phyloP scores from a whole-genome alignment of 208 protist species.

The Wallacemonas sp. region DNA sequence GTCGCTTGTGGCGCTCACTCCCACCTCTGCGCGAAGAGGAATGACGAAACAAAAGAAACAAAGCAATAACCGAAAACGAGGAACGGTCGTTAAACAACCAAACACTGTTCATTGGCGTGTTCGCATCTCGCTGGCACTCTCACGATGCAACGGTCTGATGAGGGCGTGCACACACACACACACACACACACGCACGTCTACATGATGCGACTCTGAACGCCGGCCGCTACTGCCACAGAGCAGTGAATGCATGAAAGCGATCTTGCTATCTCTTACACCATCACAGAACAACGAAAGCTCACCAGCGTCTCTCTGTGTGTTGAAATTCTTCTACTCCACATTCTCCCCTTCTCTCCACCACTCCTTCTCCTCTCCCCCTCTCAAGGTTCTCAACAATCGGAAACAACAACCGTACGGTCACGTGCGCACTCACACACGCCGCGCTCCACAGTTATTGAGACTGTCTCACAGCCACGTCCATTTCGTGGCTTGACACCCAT shows the following conservation, averaged over 20 bases:
- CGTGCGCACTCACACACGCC: background rate
- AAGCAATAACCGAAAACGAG: background rate
- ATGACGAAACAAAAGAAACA: too few relatives aligned
- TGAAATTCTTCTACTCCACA: background rate
- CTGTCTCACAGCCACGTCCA: too few relatives aligned
- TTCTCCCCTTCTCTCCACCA: constrained; percentile 14
- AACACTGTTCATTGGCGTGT: too few relatives aligned
- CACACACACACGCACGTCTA: background rate
- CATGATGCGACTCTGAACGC: too few relatives aligned
- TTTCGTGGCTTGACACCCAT: too few relatives aligned
- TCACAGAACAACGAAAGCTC: background rate
- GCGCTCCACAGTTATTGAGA: too few relatives aligned
- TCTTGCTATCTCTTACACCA: background rate
- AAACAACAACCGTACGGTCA: background rate
- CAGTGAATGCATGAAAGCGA: background rate
- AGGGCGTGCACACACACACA: background rate
- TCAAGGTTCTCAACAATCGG: background rate
- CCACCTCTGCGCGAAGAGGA: too few relatives aligned
- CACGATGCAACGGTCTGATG: background rate
- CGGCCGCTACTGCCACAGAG: too few relatives aligned
- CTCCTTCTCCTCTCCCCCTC: background rate
- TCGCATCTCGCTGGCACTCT: background rate
- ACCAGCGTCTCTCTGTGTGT: constrained; percentile 5
- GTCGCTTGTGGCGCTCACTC: too few relatives aligned
- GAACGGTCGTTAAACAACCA: background rate